These are phyloP conservation scores for Nicotiana noctiflora DNA, from an alignment of 257 asterid species.

Conservation along the genomic window DNA sequence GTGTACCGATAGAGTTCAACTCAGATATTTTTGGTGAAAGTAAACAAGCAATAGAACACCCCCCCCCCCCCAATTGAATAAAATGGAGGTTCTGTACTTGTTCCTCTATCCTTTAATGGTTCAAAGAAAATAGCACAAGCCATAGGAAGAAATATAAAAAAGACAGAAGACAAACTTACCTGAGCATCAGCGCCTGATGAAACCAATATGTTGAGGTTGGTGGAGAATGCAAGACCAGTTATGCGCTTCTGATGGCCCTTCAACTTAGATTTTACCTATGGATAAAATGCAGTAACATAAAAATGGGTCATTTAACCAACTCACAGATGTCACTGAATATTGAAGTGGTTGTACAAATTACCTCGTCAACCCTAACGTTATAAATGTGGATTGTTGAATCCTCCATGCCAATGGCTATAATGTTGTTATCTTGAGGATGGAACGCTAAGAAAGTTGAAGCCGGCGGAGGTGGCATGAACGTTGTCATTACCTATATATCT, in stretches of 20 bases:
- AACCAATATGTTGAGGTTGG: constrained; percentile 75
- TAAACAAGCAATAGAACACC: background rate
- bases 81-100: background rate
- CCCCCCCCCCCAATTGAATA: background rate
- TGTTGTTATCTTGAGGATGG: constrained; percentile 95
- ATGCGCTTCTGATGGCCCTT: constrained; percentile 90
- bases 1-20: background rate
- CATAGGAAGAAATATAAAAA: background rate
- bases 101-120: background rate
- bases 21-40: background rate
- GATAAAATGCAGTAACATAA: background rate
- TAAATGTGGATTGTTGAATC: constrained; percentile 96
- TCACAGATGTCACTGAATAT: constrained; percentile 2
- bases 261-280: constrained; percentile 73
- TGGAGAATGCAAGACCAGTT: constrained; percentile 85
- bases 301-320: background rate
- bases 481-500: constrained; percentile 70
- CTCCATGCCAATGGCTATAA: constrained; percentile 95
- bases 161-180: constrained; percentile 31
- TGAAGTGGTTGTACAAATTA: constrained; percentile 15
- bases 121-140: background rate
- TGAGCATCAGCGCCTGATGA: constrained; percentile 96
- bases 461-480: constrained; percentile 98
- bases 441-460: constrained; percentile 89
- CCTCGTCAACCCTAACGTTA: constrained; percentile 94